These are phyloP conservation scores for Aspergillus carbonarius DNA, from an alignment of 2,329 filamentous ascomycete genomes.

Conservation along the genomic window DNA sequence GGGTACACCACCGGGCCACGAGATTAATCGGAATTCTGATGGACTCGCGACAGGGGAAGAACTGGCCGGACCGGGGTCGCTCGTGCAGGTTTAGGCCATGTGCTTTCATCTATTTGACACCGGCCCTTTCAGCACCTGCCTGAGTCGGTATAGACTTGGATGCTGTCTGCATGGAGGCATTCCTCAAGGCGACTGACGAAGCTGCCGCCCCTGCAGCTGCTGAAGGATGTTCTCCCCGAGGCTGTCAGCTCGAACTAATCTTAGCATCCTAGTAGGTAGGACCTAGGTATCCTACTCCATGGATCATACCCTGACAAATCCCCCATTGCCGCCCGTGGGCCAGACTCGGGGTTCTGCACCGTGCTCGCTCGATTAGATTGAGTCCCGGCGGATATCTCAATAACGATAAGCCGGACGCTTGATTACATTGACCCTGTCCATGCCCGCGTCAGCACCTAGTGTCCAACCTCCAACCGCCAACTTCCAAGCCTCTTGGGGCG, in stretches of 20 bases:
- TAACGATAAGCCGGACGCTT: neutral
- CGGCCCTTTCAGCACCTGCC: neutral
- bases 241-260: neutral
- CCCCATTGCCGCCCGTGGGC: conserved; percentile 1
- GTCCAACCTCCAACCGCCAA: neutral
- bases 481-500: neutral
- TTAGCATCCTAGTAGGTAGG: neutral
- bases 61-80: neutral
- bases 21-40: neutral
- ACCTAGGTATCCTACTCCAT: neutral
- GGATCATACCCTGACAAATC: neutral
- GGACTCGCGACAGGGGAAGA: neutral
- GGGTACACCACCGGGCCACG: neutral
- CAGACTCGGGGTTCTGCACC: neutral
- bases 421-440: conserved; percentile 1
- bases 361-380: conserved; percentile 5
- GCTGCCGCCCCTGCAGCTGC: neutral
- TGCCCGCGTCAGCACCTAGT: conserved; percentile 4
- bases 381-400: neutral
- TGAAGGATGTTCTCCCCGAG: neutral
- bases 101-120: conserved; percentile 6
- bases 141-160: neutral
- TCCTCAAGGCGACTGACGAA: neutral
- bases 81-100: conserved; percentile 7
- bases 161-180: neutral